Conservation (phyloP, 2,329 filamentous ascomycete genomes). For the Spiromastix sp. region DNA sequence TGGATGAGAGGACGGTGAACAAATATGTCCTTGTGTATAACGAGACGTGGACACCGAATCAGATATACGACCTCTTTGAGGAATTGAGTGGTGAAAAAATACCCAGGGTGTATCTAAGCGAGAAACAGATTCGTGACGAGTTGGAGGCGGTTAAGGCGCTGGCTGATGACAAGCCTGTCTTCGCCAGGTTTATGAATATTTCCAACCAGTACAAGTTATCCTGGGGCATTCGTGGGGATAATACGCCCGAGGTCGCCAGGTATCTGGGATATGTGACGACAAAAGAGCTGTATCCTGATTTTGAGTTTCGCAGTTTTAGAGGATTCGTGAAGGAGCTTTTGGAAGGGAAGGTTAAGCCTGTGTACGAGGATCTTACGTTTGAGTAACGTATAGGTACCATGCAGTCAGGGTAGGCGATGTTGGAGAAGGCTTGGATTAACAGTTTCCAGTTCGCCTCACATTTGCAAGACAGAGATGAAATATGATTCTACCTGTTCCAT, state of each 20-base stretch:
- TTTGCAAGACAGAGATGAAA: too few species aligned
- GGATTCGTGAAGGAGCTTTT: conserved; percentile 33
- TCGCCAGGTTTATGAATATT: conserved; percentile 26
- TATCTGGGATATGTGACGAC: conserved; percentile 46
- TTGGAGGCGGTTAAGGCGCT: conserved; percentile 25
- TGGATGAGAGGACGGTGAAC: conserved; percentile 45
- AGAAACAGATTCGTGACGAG: conserved; percentile 18
- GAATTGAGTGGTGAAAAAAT: conserved; percentile 40
- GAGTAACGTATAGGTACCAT: too few species aligned
- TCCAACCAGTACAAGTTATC: conserved; percentile 37
- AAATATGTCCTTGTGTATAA: conserved; percentile 41
- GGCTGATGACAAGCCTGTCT: conserved; percentile 27
- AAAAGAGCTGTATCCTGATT: conserved; percentile 45
- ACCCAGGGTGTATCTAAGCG: conserved; percentile 22
- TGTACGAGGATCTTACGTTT: too few species aligned
- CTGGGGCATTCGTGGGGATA: conserved; percentile 43
- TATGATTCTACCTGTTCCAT: too few species aligned
- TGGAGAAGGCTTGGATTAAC: too few species aligned
- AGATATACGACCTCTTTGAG: conserved; percentile 39
- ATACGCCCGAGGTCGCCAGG: conserved; percentile 41
- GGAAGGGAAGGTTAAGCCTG: conserved; percentile 19
- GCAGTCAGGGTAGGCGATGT: too few species aligned
- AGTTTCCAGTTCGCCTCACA: too few species aligned
- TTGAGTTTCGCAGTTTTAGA: conserved; percentile 30
- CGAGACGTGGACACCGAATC: conserved; percentile 36